Conservation (phyloP, 2,329 filamentous ascomycete species). For the Tolypocladium ophioglossoides region DNA sequence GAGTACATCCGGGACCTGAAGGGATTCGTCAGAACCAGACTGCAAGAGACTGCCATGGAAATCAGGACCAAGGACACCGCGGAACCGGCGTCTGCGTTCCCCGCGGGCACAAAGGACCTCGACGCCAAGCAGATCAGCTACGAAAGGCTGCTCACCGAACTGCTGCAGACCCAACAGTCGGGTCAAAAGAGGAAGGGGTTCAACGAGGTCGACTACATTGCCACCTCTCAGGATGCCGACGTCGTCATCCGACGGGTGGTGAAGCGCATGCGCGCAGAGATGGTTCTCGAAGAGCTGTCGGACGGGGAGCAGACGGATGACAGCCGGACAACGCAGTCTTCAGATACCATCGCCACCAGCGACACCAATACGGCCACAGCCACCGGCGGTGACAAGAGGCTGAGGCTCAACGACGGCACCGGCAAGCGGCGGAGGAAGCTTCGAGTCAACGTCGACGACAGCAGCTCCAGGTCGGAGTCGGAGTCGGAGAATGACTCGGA, state of each 20-base stretch:
- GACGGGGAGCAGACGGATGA: constrained; percentile 32
- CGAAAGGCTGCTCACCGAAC: constrained; percentile 41
- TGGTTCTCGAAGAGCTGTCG: constrained; percentile 43
- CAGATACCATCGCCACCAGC: constrained; percentile 16
- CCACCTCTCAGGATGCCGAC: constrained; percentile 35
- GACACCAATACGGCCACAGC: constrained; percentile 14
- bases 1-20: constrained; percentile 72
- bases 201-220: constrained; percentile 40
- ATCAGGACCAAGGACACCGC: constrained; percentile 47
- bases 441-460: constrained; percentile 33
- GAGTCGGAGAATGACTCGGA: constrained; percentile 13
- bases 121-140: constrained; percentile 42
- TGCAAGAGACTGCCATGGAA: constrained; percentile 56
- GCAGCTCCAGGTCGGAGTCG: constrained; percentile 20
- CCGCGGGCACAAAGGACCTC: constrained; percentile 35
- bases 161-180: constrained; percentile 26
- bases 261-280: constrained; percentile 53
- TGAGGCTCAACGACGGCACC: constrained; percentile 34
- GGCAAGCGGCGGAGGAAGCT: constrained; percentile 42
- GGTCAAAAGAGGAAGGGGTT: constrained; percentile 38
- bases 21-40: constrained; percentile 58
- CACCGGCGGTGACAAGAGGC: constrained; percentile 24
- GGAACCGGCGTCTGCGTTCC: constrained; percentile 35
- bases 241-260: constrained; percentile 44
- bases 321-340: constrained; percentile 19